Evolutionary conservation across 2,329 filamentous ascomycete species (phyloP), one percentile per base, ranked within the genome.

Genomic region (Colletotrichum somersetense): DNA sequence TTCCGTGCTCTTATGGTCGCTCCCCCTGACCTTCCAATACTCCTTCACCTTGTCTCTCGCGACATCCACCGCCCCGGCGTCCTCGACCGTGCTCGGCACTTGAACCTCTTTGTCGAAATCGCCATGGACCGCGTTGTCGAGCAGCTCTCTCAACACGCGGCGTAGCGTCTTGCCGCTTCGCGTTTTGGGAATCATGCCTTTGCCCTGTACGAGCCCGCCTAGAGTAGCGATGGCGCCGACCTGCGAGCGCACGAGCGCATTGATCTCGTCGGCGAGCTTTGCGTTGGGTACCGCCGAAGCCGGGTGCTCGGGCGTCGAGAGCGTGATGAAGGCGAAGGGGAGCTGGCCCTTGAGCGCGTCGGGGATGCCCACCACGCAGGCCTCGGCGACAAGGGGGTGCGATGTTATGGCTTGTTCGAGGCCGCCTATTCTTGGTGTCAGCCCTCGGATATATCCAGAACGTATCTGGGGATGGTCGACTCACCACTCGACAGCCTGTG

Each of bases 331-430:
- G 12, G 95, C 95, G 78, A 98, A 97, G 0, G 96, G 95, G 7
- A 97, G 88, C 77, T 97, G 94, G 23, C 95, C 96, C 80, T 98
- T 98, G 55, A 97, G 85, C 0, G 89, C 81, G 78, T 98, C 95
- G 0, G 95, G 95, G 68, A 97, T 92, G 53, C 93, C 92, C 38
- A 98, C 91, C 1, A 98, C 93, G 76, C 93, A 95, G 66, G 92
- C 93, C 85, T 98, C 95, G 40, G 92, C 92, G 64, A 98, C 90
- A 3, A 86, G 84, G 0, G 93, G 91, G 78, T 97, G 94, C 0
- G 91, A 91, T 16, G 94, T 92, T 73, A 98, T 93, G 65, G 93
- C 95, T 85, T 98, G 94, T 82, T 98, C 95, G 80, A 98, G 96
- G 44, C 92, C 89, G 62, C 94, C 93, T 93, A 64, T 67, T 23